Base-by-base conservation (phyloP, 768 basidiomycete genomes). In the Tremella yokohamensis region DNA sequence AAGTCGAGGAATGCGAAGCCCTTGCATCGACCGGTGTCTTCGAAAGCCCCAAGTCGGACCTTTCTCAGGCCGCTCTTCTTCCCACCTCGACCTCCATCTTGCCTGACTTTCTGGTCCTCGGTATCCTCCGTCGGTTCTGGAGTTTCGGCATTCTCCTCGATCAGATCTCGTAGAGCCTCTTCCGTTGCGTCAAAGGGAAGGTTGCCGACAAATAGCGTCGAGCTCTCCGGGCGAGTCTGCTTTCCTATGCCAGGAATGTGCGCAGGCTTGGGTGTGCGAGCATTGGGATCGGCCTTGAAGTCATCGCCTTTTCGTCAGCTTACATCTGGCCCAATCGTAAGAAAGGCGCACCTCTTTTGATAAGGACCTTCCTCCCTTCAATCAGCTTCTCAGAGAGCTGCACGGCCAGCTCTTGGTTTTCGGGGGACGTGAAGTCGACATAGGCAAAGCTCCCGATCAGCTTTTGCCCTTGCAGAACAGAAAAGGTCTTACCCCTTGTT, bases 1-100 rank as follows among this genome's bases (percentile, higher is more conserved):
- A 98, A 99, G 76, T 99, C 96, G 54, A 94, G 83, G 72, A 98
- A 98, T 0, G 89, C 91, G 79, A 90, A 98, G 15, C 94, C 94
- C 81, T 98, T 99, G 79, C 94, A 98, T 53, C 84, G 78, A 8
- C 94, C 96, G 49, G 84, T 88, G 76, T 99, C 94, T 74, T 97
- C 91, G 64, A 99, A 99, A 16, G 92, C 93, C 3, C 91, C 92
- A 83, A 99, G 83, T 6, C 94, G 84, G 25, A 99, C 79, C 72
- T 90, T 90, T 60, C 88, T 70, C 60, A 82, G 66, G 0, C 78
- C 78, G 34, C 70, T 74, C 13, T 73, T 70, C 58, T 73, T 68
- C 8, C 70, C 70, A 15, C 68, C 70, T 49, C 68, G 2, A 8
- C 56, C 61, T 3, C 60, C 67, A 8, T 51, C 60, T 22, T 60